A percentile compares a stretch with the other conserved stretches of the same genome.
Conservation (phyloP, 495 filamentous ascomycete species). For the Filosporella fistucella region DNA sequence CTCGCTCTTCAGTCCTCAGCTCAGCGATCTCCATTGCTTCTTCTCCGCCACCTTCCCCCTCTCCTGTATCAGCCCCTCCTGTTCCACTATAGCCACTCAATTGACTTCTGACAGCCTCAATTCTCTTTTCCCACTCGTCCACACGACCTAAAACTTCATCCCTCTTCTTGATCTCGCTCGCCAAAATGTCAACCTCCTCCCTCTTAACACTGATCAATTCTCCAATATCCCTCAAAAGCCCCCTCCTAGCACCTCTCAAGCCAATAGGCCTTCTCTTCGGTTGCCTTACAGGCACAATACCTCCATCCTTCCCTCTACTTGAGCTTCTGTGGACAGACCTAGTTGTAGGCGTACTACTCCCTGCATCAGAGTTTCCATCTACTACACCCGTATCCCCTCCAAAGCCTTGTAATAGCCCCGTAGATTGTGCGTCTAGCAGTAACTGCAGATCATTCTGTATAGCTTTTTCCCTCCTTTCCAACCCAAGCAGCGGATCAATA, state of each 20-base stretch:
- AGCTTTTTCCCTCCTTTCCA: conserved; percentile 49
- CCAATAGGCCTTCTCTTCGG: conserved; percentile 49
- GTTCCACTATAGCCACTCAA: conserved; percentile 3
- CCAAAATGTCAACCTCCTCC: conserved; percentile 62
- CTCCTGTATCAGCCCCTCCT: conserved; percentile 11
- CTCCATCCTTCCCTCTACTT: conserved; percentile 25
- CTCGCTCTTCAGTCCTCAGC: conserved; percentile 47
- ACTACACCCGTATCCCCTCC: conserved; percentile 26
- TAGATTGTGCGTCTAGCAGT: conserved; percentile 80
- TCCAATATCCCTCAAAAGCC: conserved; percentile 66
- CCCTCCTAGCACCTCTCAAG: conserved; percentile 63
- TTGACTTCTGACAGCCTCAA: conserved; percentile 27
- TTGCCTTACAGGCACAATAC: conserved; percentile 60
- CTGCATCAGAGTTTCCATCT: conserved; percentile 27
- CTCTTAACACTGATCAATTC: conserved; percentile 67
- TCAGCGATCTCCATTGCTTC: conserved; percentile 33
- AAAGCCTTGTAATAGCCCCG: conserved; percentile 49
- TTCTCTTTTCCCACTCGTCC: conserved; percentile 53
- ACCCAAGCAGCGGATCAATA: conserved; percentile 17
- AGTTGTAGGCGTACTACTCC: conserved; percentile 33
- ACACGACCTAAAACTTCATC: conserved; percentile 56
- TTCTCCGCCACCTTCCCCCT: conserved; percentile 12
- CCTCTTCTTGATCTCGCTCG: conserved; percentile 49
- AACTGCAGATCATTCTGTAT: conserved; percentile 75
- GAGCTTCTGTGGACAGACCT: conserved; percentile 21